A percentile compares a stretch with the other conserved stretches of the same genome.
Conservation (phyloP, 192 early-diverging fungal genomes). For the Umbelopsis isabellina region DNA sequence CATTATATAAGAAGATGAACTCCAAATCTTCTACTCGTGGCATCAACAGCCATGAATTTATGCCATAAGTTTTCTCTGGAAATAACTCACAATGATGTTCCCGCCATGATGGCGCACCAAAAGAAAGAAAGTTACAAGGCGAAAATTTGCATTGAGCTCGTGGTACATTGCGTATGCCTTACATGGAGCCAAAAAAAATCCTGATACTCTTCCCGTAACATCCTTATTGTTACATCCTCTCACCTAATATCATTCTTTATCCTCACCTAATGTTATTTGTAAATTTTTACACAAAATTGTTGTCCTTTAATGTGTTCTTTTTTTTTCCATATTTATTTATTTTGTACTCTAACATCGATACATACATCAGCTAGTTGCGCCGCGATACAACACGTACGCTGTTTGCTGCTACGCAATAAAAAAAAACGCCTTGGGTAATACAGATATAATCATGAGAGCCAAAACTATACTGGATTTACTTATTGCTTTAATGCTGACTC, state of each 20-base stretch:
- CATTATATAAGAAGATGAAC: conserved; percentile 11
- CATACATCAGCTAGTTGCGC: no score
- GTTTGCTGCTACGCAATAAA: conserved; percentile 5
- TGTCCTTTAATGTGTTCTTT: background rate
- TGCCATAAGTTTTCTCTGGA: background rate
- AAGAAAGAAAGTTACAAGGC: background rate
- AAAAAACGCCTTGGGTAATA: background rate
- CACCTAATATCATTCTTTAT: background rate
- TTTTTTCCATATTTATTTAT: conserved; percentile 16
- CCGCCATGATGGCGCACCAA: background rate
- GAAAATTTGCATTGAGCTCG: background rate
- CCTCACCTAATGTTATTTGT: conserved; percentile 9
- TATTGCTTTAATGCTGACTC: conserved; percentile 73
- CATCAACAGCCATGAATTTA: conserved; percentile 3
- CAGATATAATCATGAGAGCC: background rate
- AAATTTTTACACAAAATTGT: background rate
- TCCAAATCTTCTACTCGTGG: background rate
- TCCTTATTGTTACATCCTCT: conserved; percentile 12
- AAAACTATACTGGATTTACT: background rate
- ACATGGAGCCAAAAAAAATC: background rate
- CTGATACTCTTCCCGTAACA: background rate
- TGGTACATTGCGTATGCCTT: conserved; percentile 3
- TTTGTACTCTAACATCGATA: background rate
- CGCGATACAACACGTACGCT: no score
- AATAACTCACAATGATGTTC: no score